Conservation (phyloP, 2,329 filamentous ascomycete genomes). For the Penicillium sp. region DNA sequence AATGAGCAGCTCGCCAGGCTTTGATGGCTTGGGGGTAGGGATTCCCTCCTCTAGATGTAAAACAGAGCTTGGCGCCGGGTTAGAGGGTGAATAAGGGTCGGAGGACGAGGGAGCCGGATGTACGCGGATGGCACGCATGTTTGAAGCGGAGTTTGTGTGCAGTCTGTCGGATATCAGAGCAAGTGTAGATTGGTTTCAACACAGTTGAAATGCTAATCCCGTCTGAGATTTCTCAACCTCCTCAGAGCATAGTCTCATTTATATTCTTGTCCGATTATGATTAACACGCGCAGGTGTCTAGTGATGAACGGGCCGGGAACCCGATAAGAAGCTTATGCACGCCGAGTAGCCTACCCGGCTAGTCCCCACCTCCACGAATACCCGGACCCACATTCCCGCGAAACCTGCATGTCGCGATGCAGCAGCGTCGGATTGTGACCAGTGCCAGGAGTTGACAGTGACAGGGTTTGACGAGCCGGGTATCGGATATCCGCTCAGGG, state of each 20-base stretch:
- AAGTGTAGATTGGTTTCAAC: neutral
- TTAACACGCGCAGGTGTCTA: too few relatives aligned
- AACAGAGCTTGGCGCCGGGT: neutral
- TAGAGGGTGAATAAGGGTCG: neutral
- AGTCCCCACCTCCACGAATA: neutral
- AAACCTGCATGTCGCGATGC: neutral
- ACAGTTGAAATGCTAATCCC: neutral
- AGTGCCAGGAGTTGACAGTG: neutral
- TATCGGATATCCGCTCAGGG: too few relatives aligned
- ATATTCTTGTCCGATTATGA: too few relatives aligned
- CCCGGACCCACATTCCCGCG: neutral
- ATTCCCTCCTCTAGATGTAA: slow-evolving; percentile 17
- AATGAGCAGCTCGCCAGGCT: slow-evolving; percentile 22
- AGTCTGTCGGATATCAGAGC: neutral
- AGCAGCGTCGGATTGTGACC: too few relatives aligned
- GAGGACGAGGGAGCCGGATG: neutral
- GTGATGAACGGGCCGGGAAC: neutral
- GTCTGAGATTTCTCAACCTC: too few relatives aligned
- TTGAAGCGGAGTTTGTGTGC: neutral
- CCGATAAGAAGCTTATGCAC: neutral
- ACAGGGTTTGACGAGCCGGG: neutral
- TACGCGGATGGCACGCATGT: neutral
- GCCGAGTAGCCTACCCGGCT: neutral
- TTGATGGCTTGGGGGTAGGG: slow-evolving; percentile 16
- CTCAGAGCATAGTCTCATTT: too few relatives aligned